Base-by-base conservation (phyloP, 2,329 filamentous ascomycete genomes). In the Zymoseptoria ardabiliae region DNA sequence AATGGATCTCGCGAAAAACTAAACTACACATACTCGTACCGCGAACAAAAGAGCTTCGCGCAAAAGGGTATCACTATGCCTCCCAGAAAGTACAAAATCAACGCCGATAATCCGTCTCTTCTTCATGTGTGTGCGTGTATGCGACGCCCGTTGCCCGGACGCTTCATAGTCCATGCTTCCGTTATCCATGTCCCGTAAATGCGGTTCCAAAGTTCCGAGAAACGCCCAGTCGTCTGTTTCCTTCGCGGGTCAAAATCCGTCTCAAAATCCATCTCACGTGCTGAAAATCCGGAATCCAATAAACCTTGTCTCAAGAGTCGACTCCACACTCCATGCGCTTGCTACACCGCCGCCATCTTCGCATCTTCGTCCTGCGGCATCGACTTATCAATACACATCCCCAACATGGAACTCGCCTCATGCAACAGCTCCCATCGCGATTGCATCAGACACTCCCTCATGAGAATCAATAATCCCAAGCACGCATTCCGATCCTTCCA, bases 361-460 rank as follows among this genome's bases (percentile, higher is more conserved):
- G 59, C 50, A 28, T 68, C 61, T 23, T 57, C 58, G 55, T 63
- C 61, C 49, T 66, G 66, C 10, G 71, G 70, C 50, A 72, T 57
- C 59, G 86, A 72, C 74, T 84, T 81, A 62, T 84, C 79, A 64
- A 96, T 89, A 72, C 92, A 96, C 71, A 91, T 94, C 58, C 81
- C 85, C 70, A 97, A 74, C 61, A 96, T 77, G 21, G 84, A 87
- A 30, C 89, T 88, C 41, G 91, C 93, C 74, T 97, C 94, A 59
- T 94, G 87, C 63, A 97, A 78, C 57, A 97, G 77, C 77, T 97
- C 92, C 93, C 93, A 97, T 54, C 91, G 82, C 30, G 91, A 91
- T 68, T 87, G 86, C 65, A 82, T 80, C 72, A 97, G 97, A 49
- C 88, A 88, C 58, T 91, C 88, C 62, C 87, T 86, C 61, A 99